Base-by-base conservation (phyloP, 2,329 filamentous ascomycete species). In the Aspergillus sp. region DNA sequence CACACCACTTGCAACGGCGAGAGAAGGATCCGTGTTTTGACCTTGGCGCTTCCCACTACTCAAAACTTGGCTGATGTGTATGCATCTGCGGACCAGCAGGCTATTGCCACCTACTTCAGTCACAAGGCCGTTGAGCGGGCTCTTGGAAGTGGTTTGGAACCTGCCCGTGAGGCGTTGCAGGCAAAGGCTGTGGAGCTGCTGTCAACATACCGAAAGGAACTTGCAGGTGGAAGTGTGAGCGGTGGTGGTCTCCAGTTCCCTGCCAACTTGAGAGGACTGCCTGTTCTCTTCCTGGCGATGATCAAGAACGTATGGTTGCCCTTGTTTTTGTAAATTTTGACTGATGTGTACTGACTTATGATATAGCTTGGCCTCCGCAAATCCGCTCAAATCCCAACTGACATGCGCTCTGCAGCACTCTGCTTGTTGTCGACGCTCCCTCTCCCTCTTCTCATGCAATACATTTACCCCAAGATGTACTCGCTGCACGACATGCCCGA, bases 1-100 rank as follows among this genome's bases (percentile, higher is more conserved):
- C 93, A 98, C 68, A 98, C 93, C 1, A 98, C 90, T 1, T 96
- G 91, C 75, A 97, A 97, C 60, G 93, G 93, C 40, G 93, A 98
- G 73, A 82, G 93, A 58, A 83, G 93, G 44, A 98, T 98, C 57
- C 82, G 93, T 52, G 93, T 98, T 37, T 78, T 97, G 77, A 98
- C 93, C 0, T 74, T 98, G 51, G 87, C 90, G 31, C 81, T 98
- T 40, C 93, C 93, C 1, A 97, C 93, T 0, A 97, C 93, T 1
- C 87, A 90, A 51, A 91, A 83, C 60, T 71, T 98, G 47, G 88
- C 90, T 4, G 90, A 95, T 61, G 76, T 97, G 12, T 98, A 96
- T 65, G 90, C 93, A 7, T 95, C 89, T 5, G 93, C 93, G 0
- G 93, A 98, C 61, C 91, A 96, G 67, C 85, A 86, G 58, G 93